phyloP scores from a whole-genome alignment of 306 rosid genomes.

The Quercus cerris region DNA sequence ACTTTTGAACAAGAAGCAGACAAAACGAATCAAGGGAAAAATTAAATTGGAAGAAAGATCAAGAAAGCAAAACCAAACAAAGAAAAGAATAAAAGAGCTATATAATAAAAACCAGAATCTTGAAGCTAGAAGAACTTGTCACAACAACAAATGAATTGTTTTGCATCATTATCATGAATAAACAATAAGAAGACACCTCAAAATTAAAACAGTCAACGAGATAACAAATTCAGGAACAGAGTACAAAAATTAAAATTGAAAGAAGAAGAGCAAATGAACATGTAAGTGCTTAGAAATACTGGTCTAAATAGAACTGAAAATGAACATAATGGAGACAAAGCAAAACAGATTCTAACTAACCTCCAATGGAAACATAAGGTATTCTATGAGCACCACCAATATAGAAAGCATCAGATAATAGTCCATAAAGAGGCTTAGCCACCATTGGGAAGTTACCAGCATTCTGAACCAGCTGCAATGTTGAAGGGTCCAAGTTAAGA shows the following conservation, averaged over 20 bases:
- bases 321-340: not conserved
- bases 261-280: not conserved
- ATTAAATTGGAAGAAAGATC: not conserved
- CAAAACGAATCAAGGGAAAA: conserved; percentile 3
- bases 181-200: not conserved
- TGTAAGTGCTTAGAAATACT: not conserved
- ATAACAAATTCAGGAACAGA: not conserved
- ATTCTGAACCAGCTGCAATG: conserved; percentile 74
- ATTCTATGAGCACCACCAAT: conserved; percentile 77
- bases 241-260: not conserved
- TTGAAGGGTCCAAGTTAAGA: conserved; percentile 61
- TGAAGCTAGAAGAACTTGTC: not conserved
- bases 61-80: conserved; percentile 1
- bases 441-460: conserved; percentile 81
- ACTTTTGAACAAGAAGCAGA: not conserved
- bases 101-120: not conserved
- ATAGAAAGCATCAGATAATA: conserved; percentile 71
- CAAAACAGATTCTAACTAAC: conserved; percentile 31
- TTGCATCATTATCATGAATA: not conserved
- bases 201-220: not conserved
- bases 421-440: conserved; percentile 83
- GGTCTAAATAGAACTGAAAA: not conserved
- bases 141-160: not conserved
- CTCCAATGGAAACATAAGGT: conserved; percentile 79
- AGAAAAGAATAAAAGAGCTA: not conserved